Evolutionary conservation across 2,329 filamentous ascomycete species (phyloP), one percentile per base, ranked within the genome.

Genomic region (Lanzia echinophila): DNA sequence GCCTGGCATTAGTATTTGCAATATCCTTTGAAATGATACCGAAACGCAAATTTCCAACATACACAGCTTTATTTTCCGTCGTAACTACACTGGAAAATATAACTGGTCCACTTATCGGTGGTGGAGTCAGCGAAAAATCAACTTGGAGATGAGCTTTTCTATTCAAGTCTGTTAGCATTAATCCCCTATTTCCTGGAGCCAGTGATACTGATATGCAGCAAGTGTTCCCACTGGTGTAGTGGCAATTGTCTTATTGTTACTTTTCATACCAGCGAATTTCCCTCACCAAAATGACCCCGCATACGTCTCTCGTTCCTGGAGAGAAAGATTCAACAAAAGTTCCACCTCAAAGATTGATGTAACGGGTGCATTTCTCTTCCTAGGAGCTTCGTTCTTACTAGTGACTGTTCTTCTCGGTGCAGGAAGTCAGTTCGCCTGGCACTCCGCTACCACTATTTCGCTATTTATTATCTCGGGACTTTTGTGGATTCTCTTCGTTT

Each of bases 121-220:
- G 68, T n/a, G 59, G 60, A 2, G 64, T 69, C 38, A 66, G 59
- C 11, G 47, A 67, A 33, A 63, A 68, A 0, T 69, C 71, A 0
- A 64, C 68, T 1, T 62, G 73, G 43, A 58, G 66, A 6, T 71
- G 71, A 58, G 33, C 10, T 3, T 48, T 48, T 31, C 12, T 48
- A 8, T 39, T 48, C 6, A 47, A 47, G 44, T 47, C 10, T 2
- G 19, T 39, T 34, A 15, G 10, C 33, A 15, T 36, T 48, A 13
- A 15, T 15, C n/a, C 17, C 12, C 12, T 5, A 28, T 10, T 7
- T 5, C 3, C 10, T n/a, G 6, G 15, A n/a, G 17, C 46, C 22
- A 17, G 34, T 7, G 3, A 12, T 2, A 6, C 2, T 2, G 24
- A 34, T 38, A 33, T 39, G 20, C 32, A 2, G 32, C 46, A 6